A percentile compares a stretch with the other conserved stretches of the same genome.
Evolutionary conservation across 106 monocot genomes (phyloP).

Genomic region (Phalaenopsis equestris): DNA sequence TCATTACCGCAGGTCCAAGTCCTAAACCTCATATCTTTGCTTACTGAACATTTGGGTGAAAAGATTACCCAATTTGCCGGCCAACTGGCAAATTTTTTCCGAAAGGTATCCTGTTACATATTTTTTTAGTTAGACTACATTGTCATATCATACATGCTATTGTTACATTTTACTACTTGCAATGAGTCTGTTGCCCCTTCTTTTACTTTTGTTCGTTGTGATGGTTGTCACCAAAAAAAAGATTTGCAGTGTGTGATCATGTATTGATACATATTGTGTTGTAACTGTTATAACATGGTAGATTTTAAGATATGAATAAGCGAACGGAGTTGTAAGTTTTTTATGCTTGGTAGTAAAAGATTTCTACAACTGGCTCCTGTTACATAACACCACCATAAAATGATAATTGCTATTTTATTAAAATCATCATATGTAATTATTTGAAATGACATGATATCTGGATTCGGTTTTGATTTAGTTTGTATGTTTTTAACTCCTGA

Average conservation of each 20-base stretch:
- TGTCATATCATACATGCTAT: background rate
- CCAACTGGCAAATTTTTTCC: conserved; percentile 67
- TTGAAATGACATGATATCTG: background rate
- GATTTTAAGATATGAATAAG: background rate
- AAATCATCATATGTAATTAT: background rate
- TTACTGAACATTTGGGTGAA: conserved; percentile 80
- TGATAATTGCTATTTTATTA: background rate
- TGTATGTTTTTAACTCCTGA: conserved; percentile 9
- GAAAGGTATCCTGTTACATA: conserved; percentile 39
- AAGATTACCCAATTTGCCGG: conserved; percentile 73
- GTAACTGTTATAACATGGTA: background rate
- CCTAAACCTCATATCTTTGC: conserved; percentile 80
- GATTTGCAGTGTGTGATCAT: background rate
- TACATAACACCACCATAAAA: background rate
- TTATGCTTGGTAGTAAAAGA: background rate
- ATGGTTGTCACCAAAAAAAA: background rate
- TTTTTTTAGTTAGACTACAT: background rate
- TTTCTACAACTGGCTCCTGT: background rate
- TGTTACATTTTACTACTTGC: background rate
- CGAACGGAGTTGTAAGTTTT: background rate
- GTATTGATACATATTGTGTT: background rate
- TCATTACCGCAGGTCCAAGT: conserved; percentile 60
- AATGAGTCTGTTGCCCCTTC: background rate
- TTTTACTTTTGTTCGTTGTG: background rate
- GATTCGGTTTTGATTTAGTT: background rate